Conservation (phyloP, 1,284 basidiomycete genomes). For the Microstroma glucosiphilum region DNA sequence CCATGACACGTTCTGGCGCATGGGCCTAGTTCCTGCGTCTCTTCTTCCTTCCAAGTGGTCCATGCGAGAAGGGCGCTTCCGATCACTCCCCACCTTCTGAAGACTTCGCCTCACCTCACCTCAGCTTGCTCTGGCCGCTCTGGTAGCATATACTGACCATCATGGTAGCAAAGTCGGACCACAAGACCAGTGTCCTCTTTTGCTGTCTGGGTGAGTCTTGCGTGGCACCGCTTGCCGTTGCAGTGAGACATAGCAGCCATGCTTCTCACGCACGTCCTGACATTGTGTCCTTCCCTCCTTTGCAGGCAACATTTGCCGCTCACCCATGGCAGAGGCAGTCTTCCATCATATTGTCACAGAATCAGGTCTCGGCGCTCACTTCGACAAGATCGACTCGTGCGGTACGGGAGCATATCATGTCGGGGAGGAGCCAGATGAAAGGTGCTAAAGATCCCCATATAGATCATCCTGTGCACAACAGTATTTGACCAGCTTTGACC, state of each 20-base stretch:
- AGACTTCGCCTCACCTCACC: too few species aligned
- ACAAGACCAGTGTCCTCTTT: slow-evolving; percentile 41
- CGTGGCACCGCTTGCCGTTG: background rate
- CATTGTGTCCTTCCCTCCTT: slow-evolving; percentile 1
- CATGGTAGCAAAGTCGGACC: background rate
- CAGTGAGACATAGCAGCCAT: background rate
- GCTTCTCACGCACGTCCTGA: background rate
- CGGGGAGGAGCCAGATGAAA: slow-evolving; percentile 41
- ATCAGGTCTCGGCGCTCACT: slow-evolving; percentile 23
- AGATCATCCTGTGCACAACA: slow-evolving; percentile 41
- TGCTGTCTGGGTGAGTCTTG: slow-evolving; percentile 39
- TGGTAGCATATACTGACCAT: too few species aligned
- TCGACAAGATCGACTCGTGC: slow-evolving; percentile 39
- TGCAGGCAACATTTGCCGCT: slow-evolving; percentile 16
- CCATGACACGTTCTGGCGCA: too few species aligned
- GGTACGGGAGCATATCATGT: slow-evolving; percentile 43
- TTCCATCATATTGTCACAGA: slow-evolving; percentile 29
- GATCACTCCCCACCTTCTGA: too few species aligned
- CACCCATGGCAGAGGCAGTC: slow-evolving; percentile 31
- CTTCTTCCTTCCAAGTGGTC: too few species aligned
- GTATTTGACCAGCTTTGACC: slow-evolving; percentile 46
- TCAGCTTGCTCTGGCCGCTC: too few species aligned
- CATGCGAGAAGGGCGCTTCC: too few species aligned
- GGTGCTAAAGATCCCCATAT: slow-evolving; percentile 14
- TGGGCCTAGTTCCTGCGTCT: too few species aligned